Conservation (phyloP, 2,329 filamentous ascomycete genomes). For the Alternaria solani region DNA sequence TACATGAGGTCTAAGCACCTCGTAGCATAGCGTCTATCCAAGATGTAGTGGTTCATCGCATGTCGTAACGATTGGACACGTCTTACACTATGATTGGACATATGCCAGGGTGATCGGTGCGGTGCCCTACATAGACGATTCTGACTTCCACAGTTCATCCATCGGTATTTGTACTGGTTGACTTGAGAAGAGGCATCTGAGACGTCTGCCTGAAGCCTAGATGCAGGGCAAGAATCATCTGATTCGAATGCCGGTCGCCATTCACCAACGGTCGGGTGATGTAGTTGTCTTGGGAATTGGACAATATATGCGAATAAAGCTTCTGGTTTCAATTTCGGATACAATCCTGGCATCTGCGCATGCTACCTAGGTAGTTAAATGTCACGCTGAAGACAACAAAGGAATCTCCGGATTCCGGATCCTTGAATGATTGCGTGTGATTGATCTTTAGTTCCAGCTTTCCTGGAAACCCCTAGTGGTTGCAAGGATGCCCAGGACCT, state of each 20-base stretch:
- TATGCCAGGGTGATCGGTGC: neutral
- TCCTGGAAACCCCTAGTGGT: no score
- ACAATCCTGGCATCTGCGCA: no score
- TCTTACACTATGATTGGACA: neutral
- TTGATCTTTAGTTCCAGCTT: no score
- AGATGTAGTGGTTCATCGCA: constrained; percentile 1
- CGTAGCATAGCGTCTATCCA: neutral
- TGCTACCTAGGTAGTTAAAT: no score
- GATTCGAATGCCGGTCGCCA: neutral
- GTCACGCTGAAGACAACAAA: no score
- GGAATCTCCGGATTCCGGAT: no score
- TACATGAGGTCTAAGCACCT: constrained; percentile 1
- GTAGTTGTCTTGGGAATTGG: no score
- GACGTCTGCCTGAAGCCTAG: neutral
- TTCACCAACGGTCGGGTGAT: no score
- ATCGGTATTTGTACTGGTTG: neutral
- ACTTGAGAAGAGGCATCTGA: neutral
- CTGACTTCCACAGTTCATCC: neutral
- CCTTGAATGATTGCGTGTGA: no score
- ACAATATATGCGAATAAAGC: no score
- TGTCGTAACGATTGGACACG: constrained; percentile 1
- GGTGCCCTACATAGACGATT: neutral
- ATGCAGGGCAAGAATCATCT: neutral
- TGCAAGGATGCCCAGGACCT: no score
- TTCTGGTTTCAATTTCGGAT: no score